Evolutionary conservation across 257 asterid species (phyloP).

Genomic region (Solanum etuberosum): DNA sequence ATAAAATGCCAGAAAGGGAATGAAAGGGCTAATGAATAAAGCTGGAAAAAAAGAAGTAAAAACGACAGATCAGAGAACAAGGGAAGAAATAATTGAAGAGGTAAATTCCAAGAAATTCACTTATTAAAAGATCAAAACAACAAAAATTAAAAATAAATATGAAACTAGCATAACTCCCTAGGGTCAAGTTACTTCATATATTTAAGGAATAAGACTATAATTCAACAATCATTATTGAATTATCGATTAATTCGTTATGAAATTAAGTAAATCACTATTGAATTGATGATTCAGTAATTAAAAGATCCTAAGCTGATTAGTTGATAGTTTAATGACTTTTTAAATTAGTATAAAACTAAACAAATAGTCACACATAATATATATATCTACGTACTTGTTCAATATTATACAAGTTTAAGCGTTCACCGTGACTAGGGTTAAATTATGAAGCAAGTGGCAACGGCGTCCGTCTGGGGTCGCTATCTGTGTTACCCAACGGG

Average conservation of each 20-base stretch:
- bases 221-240: not conserved
- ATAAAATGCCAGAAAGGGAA: not conserved
- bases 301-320: no score
- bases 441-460: not conserved
- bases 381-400: no score
- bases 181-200: not conserved
- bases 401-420: not conserved
- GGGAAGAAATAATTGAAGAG: not conserved
- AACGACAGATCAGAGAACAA: not conserved
- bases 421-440: rapidly evolving
- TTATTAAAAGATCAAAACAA: not conserved
- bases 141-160: not conserved
- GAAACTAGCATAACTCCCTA: not conserved
- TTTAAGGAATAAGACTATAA: not conserved
- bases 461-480: conserved; percentile 15
- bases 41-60: not conserved
- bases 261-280: not conserved
- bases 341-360: no score
- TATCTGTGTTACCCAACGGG: conserved; percentile 42
- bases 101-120: not conserved
- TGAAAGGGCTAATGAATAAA: not conserved
- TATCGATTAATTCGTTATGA: not conserved
- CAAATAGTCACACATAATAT: not conserved
- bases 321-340: not conserved
- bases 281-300: not conserved